Evolutionary conservation across 2,329 filamentous ascomycete genomes (phyloP), one percentile per base, ranked within the genome.

Genomic region (Geosmithia flava): DNA sequence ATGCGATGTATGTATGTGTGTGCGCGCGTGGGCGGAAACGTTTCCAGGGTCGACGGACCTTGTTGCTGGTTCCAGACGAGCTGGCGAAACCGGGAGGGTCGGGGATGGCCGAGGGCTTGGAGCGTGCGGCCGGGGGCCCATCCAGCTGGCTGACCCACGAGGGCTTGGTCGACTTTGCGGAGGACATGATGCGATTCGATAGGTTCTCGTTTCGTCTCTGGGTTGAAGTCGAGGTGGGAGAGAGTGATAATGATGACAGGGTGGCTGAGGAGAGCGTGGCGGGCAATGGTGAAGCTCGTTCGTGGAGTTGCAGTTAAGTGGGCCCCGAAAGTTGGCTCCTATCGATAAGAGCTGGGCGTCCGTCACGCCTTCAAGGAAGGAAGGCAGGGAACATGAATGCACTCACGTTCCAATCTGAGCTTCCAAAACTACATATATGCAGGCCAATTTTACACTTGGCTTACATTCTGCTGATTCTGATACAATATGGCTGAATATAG

Each of bases 41-140:
- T 27, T 27, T n/a, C n/a, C 23, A 27, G 4, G 33, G 33, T 11
- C 15, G 11, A 37, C 33, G 11, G 33, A 78, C 80, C 74, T 84
- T 37, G 29, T 30, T 83, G 61, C 29, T 33, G 20, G 76, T 76
- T 56, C 71, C 66, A 46, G 68, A 60, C 51, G 67, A 62, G 58
- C 66, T 79, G 62, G 64, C 80, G 71, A 83, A 97, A 61, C 93
- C 91, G 48, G 87, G 87, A 46, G 93, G 93, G 64, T 98, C 90
- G 50, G 84, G 75, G 55, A 96, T 81, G 61, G 75, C 76, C 56
- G 70, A 61, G 46, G 76, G 74, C 67, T 87, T 88, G 47, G 81
- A 66, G 62, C 80, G 85, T 46, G 78, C 62, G 20, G 77, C 63
- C 20, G 87, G 80, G 30, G 87, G 78, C 43, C 78, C 78, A 60